Percentiles rank a stretch among this genome's conserved stretches.
Evolutionary conservation across 345 rosid genomes (phyloP).

Genomic region (Raphanus sativus): DNA sequence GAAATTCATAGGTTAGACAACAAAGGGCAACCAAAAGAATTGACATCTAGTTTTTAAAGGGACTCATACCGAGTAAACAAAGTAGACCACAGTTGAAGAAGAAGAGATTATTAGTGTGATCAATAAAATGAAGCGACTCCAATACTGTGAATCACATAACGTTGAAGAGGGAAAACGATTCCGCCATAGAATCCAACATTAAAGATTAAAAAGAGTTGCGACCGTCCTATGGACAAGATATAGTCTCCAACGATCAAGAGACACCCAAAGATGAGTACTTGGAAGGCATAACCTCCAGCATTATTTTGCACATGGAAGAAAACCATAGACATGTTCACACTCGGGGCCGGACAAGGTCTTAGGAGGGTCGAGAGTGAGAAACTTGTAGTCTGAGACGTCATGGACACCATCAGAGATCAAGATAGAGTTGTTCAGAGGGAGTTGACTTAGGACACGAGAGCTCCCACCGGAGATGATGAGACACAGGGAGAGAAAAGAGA

Average conservation of each 20-base stretch:
- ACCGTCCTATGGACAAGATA: constrained; percentile 36
- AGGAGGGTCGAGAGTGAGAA: constrained; percentile 28
- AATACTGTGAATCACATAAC: constrained; percentile 25
- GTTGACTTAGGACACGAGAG: constrained; percentile 28
- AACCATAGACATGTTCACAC: constrained; percentile 36
- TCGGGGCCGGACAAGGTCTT: constrained; percentile 4
- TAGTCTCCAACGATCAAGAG: constrained; percentile 38
- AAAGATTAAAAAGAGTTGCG: constrained; percentile 32
- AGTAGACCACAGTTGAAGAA: constrained; percentile 34
- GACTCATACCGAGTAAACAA: constrained; percentile 39
- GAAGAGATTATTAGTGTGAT: constrained; percentile 30
- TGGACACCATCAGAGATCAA: constrained; percentile 34
- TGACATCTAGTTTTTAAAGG: not conserved
- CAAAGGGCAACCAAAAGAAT: not conserved
- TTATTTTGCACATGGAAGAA: constrained; percentile 43
- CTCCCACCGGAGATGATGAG: constrained; percentile 15
- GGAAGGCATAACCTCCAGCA: constrained; percentile 36
- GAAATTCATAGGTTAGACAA: not conserved
- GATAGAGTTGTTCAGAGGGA: constrained; percentile 12
- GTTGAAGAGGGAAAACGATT: constrained; percentile 35
- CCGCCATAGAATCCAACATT: constrained; percentile 41
- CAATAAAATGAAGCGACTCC: constrained; percentile 24
- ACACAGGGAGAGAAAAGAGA: not conserved
- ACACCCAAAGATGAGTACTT: constrained; percentile 36
- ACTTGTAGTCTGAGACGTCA: constrained; percentile 5